A percentile compares a stretch with the other conserved stretches of the same genome.
Conservation (phyloP, 31 red algal species). For the Endocladia muricata region DNA sequence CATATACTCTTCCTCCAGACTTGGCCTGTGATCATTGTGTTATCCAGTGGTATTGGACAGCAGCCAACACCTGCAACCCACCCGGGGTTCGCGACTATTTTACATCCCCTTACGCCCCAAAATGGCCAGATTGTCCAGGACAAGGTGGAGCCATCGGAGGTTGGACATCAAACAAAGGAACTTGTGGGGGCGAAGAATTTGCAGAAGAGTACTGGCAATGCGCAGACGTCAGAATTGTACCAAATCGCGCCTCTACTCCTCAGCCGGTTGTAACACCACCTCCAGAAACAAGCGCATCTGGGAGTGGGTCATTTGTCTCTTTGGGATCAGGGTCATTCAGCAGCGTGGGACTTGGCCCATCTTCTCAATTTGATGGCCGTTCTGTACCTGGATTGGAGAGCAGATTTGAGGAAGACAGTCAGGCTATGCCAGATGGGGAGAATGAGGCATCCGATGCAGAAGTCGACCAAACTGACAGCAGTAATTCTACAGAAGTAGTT, state of each 20-base stretch:
- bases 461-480: no score
- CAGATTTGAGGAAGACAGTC: neutral
- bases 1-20: conserved; percentile 36
- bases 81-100: conserved; percentile 52
- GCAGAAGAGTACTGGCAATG: conserved; percentile 73
- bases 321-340: no score
- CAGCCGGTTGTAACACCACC: neutral
- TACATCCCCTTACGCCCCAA: conserved; percentile 19
- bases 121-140: conserved; percentile 39
- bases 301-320: no score
- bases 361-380: no score
- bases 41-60: conserved; percentile 71
- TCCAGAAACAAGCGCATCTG: no score
- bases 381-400: no score
- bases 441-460: no score
- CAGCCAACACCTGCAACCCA: conserved; percentile 55
- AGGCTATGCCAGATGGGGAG: neutral
- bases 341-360: no score
- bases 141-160: conserved; percentile 51
- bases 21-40: conserved; percentile 39
- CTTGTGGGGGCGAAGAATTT: conserved; percentile 39
- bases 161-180: neutral
- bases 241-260: neutral
- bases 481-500: no score
- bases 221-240: conserved; percentile 50